Conservation (phyloP, 31 red algal species). For the Odonthalia washingtoniensis region DNA sequence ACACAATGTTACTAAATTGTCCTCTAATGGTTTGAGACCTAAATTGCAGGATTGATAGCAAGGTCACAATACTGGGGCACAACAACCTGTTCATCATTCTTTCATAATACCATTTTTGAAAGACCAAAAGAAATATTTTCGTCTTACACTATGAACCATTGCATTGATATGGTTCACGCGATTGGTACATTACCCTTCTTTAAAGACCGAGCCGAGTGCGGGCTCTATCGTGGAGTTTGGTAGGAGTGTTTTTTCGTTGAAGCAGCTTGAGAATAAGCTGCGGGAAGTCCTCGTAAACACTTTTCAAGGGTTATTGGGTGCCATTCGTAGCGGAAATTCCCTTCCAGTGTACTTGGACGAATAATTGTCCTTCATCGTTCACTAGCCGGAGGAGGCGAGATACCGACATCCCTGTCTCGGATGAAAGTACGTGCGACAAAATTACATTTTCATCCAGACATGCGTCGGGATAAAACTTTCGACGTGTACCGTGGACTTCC, state of each 20-base stretch:
- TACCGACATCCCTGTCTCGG: conserved; percentile 30
- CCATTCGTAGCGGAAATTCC: neutral
- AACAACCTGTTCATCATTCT: no score
- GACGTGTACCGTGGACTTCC: conserved; percentile 18
- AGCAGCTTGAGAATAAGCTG: conserved; percentile 1
- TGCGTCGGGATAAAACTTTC: conserved; percentile 23
- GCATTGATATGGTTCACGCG: no score
- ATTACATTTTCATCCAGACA: conserved; percentile 10
- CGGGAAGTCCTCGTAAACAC: neutral
- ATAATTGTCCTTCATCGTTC: neutral
- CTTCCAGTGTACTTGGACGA: neutral
- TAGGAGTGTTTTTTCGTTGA: neutral
- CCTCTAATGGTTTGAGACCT: no score
- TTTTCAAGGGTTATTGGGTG: neutral
- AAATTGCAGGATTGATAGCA: no score
- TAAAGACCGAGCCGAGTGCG: no score
- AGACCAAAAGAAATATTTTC: no score
- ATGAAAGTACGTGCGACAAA: neutral
- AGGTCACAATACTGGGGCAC: no score
- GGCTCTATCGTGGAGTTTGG: no score
- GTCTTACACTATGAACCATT: no score
- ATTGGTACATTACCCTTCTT: no score
- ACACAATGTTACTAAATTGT: no score
- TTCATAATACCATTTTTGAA: no score
- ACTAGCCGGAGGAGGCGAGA: conserved; percentile 17